phyloP scores from a whole-genome alignment of 148 eudicot species.

The Heliamphora exappendiculata region DNA sequence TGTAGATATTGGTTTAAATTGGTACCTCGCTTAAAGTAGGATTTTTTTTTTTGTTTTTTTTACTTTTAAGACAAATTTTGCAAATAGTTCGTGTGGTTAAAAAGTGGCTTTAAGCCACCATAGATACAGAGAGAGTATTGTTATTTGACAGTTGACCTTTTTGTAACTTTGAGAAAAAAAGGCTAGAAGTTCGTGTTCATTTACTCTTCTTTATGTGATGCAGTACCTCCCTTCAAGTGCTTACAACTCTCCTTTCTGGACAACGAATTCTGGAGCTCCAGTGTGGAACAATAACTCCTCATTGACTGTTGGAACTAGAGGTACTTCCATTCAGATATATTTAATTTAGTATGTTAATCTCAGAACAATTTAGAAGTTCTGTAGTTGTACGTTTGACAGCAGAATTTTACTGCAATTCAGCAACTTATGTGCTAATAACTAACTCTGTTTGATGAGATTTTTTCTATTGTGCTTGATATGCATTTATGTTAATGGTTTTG shows the following conservation, averaged over 20 bases:
- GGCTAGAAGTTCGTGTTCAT: not conserved
- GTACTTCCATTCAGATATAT: slow-evolving; percentile 18
- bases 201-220: slow-evolving; percentile 20
- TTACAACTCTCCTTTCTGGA: slow-evolving; percentile 48
- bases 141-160: no score
- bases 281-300: slow-evolving; percentile 74
- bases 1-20: no score
- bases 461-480: not conserved
- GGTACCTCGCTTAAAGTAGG: no score
- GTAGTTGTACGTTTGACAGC: not conserved
- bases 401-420: not conserved
- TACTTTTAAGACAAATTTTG: no score
- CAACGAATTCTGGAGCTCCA: slow-evolving; percentile 74
- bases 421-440: not conserved
- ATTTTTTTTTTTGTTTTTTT: not conserved
- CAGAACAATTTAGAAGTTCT: not conserved
- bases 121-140: no score
- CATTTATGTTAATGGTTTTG: not conserved
- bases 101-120: no score
- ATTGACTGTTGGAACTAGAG: slow-evolving; percentile 65
- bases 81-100: no score
- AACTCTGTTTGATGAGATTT: not conserved
- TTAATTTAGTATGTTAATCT: not conserved
- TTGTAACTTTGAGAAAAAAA: no score
- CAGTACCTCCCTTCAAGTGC: slow-evolving; percentile 72